These are phyloP conservation scores for Tricholoma sp. DNA, from an alignment of 768 basidiomycete genomes.

Conservation along the genomic window DNA sequence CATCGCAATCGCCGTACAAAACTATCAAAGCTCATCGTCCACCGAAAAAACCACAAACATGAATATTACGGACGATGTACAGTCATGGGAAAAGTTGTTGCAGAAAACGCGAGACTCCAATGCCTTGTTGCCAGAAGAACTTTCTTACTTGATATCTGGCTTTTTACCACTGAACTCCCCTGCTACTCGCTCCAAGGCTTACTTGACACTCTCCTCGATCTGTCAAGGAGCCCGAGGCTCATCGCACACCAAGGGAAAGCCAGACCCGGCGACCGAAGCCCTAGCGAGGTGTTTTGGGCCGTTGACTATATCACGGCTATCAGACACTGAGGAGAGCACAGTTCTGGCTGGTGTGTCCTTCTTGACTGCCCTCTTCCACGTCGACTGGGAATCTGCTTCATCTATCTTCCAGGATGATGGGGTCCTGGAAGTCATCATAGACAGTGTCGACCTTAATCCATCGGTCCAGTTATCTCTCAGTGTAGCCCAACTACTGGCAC, in stretches of 20 bases:
- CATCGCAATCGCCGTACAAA: not conserved
- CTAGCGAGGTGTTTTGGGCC: conserved; percentile 50
- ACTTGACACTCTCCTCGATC: conserved; percentile 61
- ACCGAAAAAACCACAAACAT: not conserved
- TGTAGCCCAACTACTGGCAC: conserved; percentile 70
- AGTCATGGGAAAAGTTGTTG: conserved; percentile 22
- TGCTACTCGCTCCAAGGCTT: conserved; percentile 59
- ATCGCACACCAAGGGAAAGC: conserved; percentile 29
- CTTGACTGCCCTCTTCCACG: conserved; percentile 76
- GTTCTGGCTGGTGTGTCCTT: conserved; percentile 57
- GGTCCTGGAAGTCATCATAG: conserved; percentile 58
- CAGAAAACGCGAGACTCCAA: conserved; percentile 24
- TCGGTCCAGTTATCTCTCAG: conserved; percentile 46
- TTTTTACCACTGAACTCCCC: conserved; percentile 45
- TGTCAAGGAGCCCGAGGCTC: conserved; percentile 53
- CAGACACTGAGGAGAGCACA: conserved; percentile 49
- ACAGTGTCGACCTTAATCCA: conserved; percentile 63
- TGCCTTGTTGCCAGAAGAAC: conserved; percentile 48
- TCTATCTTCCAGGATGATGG: conserved; percentile 62
- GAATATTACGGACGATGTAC: not conserved
- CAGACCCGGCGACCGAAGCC: conserved; percentile 43
- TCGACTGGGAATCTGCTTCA: conserved; percentile 67
- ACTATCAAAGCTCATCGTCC: not conserved
- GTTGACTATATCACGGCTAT: conserved; percentile 41
- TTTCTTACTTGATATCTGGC: conserved; percentile 43